Percentiles rank a stretch among this genome's conserved stretches.
Evolutionary conservation across 202 grass and related monocot species (phyloP).

Genomic region (Bolboschoenoplectus hybrid): DNA sequence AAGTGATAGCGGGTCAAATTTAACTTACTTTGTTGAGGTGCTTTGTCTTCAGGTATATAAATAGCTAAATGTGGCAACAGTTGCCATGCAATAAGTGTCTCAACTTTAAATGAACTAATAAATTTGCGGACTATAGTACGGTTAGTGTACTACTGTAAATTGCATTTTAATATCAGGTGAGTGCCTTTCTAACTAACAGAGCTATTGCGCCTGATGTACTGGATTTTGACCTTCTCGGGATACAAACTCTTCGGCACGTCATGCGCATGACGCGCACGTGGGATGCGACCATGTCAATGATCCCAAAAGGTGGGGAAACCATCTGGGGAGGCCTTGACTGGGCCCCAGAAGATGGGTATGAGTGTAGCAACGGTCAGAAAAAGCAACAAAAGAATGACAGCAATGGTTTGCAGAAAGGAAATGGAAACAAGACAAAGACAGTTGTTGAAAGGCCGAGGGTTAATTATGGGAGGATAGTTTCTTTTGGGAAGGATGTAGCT

Average conservation of each 20-base stretch:
- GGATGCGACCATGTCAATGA: slow-evolving; percentile 99
- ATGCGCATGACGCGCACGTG: slow-evolving; percentile 99
- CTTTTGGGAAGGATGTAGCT: slow-evolving; percentile 91
- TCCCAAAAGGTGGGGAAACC: slow-evolving; percentile 96
- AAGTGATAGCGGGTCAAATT: neutral
- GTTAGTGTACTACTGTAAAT: neutral
- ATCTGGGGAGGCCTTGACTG: slow-evolving; percentile 90
- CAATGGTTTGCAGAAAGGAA: slow-evolving; percentile 50
- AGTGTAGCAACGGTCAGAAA: slow-evolving; percentile 57
- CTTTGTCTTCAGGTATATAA: neutral
- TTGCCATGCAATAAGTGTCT: slow-evolving; percentile 4
- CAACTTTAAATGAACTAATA: neutral
- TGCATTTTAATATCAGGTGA: slow-evolving; percentile 31
- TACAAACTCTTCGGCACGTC: slow-evolving; percentile 90
- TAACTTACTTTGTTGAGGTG: neutral
- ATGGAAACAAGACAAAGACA: slow-evolving; percentile 22
- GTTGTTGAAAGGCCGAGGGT: slow-evolving; percentile 49
- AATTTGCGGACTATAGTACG: slow-evolving; percentile 7
- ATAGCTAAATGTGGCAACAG: neutral
- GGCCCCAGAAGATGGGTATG: slow-evolving; percentile 73
- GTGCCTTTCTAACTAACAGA: slow-evolving; percentile 46
- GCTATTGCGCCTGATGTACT: slow-evolving; percentile 88
- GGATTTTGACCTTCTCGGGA: slow-evolving; percentile 84
- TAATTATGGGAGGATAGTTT: slow-evolving; percentile 86
- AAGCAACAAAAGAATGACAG: slow-evolving; percentile 61